phyloP scores from a whole-genome alignment of 176 grass and related monocot genomes.

The Themeda triandra region DNA sequence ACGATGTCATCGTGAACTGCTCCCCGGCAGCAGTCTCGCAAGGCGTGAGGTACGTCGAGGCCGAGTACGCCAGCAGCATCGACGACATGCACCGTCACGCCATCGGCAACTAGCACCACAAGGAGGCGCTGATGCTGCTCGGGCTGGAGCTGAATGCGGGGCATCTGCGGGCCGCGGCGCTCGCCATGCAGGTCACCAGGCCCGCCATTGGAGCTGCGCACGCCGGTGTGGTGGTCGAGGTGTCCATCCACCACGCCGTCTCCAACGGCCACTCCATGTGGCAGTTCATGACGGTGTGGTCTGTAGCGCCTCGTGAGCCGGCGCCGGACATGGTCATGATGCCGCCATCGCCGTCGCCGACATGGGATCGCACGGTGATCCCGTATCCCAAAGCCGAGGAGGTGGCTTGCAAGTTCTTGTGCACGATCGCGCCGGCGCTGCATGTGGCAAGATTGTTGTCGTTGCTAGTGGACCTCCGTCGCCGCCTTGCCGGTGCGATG shows the following conservation, averaged over 20 bases:
- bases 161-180: no score
- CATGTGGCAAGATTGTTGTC: no score
- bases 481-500: no score
- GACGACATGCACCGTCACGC: slow-evolving; percentile 24
- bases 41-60: slow-evolving; percentile 32
- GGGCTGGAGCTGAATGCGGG: background rate
- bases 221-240: background rate
- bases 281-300: slow-evolving; percentile 49
- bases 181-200: slow-evolving; percentile 40
- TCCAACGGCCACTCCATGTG: slow-evolving; percentile 47
- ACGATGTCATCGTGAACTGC: no score
- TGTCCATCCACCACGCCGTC: slow-evolving; percentile 33
- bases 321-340: no score
- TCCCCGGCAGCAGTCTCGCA: no score
- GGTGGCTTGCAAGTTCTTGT: no score
- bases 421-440: no score
- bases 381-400: no score
- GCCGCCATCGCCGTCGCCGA: no score
- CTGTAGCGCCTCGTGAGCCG: background rate
- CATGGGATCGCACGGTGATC: no score
- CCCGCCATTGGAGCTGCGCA: background rate
- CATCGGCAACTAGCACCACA: slow-evolving; percentile 26
- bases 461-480: no score
- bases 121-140: slow-evolving; percentile 14
- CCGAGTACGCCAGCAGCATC: background rate